Evolutionary conservation across 495 filamentous ascomycete genomes (phyloP).

Genomic region (Penicillium maclennaniae): DNA sequence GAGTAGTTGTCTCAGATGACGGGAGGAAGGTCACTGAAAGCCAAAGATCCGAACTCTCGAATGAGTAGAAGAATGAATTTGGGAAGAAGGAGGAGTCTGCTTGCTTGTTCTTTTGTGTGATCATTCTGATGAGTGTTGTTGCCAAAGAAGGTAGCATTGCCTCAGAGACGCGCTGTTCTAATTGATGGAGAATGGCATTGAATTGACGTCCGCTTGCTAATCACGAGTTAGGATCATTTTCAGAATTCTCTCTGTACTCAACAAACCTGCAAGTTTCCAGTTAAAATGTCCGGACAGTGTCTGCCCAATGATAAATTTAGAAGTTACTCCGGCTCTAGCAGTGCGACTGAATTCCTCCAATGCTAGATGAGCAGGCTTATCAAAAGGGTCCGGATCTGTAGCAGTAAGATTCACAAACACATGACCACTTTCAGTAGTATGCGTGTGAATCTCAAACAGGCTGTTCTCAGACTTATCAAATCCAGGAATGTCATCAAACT

Average conservation of each 20-base stretch:
- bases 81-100: slow-evolving; percentile 13
- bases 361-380: slow-evolving; percentile 2
- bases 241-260: no score
- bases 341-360: slow-evolving; percentile 11
- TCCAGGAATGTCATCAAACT: slow-evolving; percentile 50
- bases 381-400: slow-evolving; percentile 9
- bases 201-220: slow-evolving; percentile 9
- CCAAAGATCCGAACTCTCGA: slow-evolving; percentile 10
- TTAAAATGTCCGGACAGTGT: slow-evolving; percentile 41
- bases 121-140: slow-evolving; percentile 1
- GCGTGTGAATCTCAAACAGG: slow-evolving; percentile 42
- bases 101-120: slow-evolving; percentile 1
- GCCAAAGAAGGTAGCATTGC: not conserved
- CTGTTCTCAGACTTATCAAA: slow-evolving; percentile 54
- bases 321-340: slow-evolving; percentile 11
- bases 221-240: not conserved
- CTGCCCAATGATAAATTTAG: slow-evolving; percentile 33
- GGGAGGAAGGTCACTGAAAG: slow-evolving; percentile 19
- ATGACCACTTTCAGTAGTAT: slow-evolving; percentile 28
- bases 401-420: slow-evolving; percentile 45
- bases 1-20: slow-evolving; percentile 15
- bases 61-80: slow-evolving; percentile 13
- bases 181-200: slow-evolving; percentile 4
- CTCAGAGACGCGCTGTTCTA: slow-evolving; percentile 8
- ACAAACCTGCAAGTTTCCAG: slow-evolving; percentile 40